These are phyloP conservation scores for Allodekkera sacchari DNA, from an alignment of 805 yeast species.

Conservation along the genomic window DNA sequence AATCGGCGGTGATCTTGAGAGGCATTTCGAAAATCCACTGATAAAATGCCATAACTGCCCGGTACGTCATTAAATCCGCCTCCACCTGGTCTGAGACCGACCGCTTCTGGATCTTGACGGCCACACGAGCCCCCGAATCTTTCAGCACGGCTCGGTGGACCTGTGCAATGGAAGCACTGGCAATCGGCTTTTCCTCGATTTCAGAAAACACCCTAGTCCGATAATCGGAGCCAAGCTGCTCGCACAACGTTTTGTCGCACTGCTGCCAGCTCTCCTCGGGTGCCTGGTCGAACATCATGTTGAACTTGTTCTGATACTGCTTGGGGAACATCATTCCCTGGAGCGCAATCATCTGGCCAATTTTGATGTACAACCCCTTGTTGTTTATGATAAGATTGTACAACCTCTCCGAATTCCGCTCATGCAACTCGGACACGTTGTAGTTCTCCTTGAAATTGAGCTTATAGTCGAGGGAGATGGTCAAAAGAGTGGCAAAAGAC, in stretches of 20 bases:
- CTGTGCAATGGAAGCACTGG: constrained; percentile 71
- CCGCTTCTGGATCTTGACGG: constrained; percentile 59
- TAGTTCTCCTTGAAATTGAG: constrained; percentile 36
- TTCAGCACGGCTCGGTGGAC: constrained; percentile 48
- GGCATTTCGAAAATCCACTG: constrained; percentile 59
- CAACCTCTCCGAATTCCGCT: constrained; percentile 44
- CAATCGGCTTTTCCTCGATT: constrained; percentile 53
- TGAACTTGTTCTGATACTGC: constrained; percentile 51
- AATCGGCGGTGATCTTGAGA: constrained; percentile 43
- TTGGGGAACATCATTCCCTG: constrained; percentile 63
- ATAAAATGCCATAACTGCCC: constrained; percentile 41
- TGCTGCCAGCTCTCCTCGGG: constrained; percentile 48
- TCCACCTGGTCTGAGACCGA: constrained; percentile 52
- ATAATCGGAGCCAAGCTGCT: constrained; percentile 36
- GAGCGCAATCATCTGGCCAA: constrained; percentile 75
- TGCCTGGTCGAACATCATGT: constrained; percentile 57
- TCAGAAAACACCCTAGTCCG: constrained; percentile 28
- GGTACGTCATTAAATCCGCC: constrained; percentile 55
- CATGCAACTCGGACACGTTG: constrained; percentile 50
- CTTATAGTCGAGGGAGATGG: constrained; percentile 57
- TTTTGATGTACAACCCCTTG: constrained; percentile 60
- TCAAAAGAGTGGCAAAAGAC: constrained; percentile 37
- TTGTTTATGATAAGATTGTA: constrained; percentile 36
- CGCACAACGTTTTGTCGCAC: constrained; percentile 31
- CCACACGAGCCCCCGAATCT: constrained; percentile 41